phyloP scores from a whole-genome alignment of 495 filamentous ascomycete genomes.

The Lichenothelia convexa region DNA sequence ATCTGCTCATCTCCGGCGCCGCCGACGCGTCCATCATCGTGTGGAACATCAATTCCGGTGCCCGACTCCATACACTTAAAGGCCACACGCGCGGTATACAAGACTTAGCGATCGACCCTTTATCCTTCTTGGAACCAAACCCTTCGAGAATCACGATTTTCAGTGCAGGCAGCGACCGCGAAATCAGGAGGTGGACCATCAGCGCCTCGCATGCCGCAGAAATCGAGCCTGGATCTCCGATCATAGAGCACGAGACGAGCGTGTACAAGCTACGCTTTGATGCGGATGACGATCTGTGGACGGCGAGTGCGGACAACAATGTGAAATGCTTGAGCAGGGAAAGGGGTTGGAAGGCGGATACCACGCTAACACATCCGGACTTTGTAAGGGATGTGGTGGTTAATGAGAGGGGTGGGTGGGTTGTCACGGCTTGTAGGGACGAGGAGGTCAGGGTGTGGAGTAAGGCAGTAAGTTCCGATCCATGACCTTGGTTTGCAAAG shows the following conservation, averaged over 20 bases:
- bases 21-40: conserved; percentile 74
- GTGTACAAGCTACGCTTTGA: conserved; percentile 63
- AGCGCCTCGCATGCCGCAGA: conserved; percentile 9
- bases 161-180: conserved; percentile 66
- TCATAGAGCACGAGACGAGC: conserved; percentile 75
- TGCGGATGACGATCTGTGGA: conserved; percentile 60
- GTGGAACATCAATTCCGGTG: conserved; percentile 52
- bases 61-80: conserved; percentile 52
- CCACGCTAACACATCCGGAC: conserved; percentile 61
- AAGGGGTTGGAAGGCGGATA: conserved; percentile 48
- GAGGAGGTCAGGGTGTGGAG: conserved; percentile 90
- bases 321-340: conserved; percentile 53
- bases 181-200: conserved; percentile 60
- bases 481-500: conserved; percentile 9
- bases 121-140: conserved; percentile 12
- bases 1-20: conserved; percentile 65
- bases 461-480: conserved; percentile 27
- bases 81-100: conserved; percentile 66
- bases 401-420: conserved; percentile 53
- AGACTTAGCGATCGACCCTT: conserved; percentile 53
- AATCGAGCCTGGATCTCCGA: conserved; percentile 25
- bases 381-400: conserved; percentile 71
- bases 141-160: conserved; percentile 39
- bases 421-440: conserved; percentile 78
- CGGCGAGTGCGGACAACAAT: conserved; percentile 71